phyloP scores from a whole-genome alignment of 2,329 filamentous ascomycete genomes.

The Chalaropsis thielavioides region DNA sequence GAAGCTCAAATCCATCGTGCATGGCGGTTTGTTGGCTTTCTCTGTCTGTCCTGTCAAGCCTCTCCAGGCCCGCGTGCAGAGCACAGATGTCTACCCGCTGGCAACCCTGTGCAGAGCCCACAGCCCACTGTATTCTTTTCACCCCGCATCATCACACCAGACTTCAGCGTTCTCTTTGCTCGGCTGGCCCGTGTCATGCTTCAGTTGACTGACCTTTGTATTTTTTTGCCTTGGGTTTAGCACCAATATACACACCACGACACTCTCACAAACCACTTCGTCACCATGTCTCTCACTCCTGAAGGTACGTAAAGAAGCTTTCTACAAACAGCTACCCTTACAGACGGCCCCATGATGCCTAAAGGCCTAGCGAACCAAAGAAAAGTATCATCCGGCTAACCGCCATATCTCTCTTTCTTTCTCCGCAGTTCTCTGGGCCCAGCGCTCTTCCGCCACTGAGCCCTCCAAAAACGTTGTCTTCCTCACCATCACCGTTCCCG shows the following conservation, averaged over 20 bases:
- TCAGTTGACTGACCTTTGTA: neutral
- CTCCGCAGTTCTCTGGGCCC: constrained; percentile 78
- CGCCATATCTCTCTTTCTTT: neutral
- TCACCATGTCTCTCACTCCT: constrained; percentile 22
- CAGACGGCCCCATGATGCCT: too few relatives aligned
- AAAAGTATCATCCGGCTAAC: neutral
- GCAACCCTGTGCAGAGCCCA: neutral
- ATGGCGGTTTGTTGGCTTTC: neutral
- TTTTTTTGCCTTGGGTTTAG: constrained; percentile 18
- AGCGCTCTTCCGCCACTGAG: constrained; percentile 74
- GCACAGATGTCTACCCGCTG: neutral
- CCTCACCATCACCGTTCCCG: constrained; percentile 77
- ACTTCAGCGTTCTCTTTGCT: neutral
- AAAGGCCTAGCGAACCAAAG: too few relatives aligned
- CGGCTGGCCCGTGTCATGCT: neutral
- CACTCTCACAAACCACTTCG: constrained; percentile 17
- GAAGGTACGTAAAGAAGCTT: constrained; percentile 27
- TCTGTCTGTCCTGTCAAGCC: neutral
- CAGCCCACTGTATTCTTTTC: neutral
- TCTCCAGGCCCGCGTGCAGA: neutral
- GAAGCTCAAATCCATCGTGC: neutral
- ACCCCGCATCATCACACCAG: constrained; percentile 15
- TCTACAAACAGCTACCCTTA: neutral
- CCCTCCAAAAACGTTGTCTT: constrained; percentile 86
- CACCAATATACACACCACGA: constrained; percentile 17